Evolutionary conservation across 495 filamentous ascomycete genomes (phyloP).

Genomic region (Mycothermus thermophilus): DNA sequence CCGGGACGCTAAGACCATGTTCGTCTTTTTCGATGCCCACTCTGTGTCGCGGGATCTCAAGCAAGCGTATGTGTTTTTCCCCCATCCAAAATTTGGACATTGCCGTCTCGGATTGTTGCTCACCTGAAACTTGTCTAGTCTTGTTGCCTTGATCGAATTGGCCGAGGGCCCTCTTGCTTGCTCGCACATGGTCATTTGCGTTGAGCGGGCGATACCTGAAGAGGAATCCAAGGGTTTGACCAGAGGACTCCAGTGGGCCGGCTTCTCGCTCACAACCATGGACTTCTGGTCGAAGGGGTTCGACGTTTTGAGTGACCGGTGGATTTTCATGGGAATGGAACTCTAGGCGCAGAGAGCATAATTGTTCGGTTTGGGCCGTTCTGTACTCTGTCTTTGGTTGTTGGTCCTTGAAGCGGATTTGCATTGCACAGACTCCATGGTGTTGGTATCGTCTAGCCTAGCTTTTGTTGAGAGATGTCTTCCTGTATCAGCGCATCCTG

Average conservation of each 20-base stretch:
- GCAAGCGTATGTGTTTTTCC: conserved; percentile 56
- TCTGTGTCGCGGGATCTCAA: conserved; percentile 65
- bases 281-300: conserved; percentile 49
- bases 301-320: conserved; percentile 51
- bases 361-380: conserved; percentile 6
- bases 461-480: too few species aligned
- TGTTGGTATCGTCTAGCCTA: too few species aligned
- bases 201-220: conserved; percentile 50
- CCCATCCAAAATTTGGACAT: too few species aligned
- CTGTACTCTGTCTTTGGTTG: conserved; percentile 11
- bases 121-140: too few species aligned
- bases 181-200: conserved; percentile 62
- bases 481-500: too few species aligned
- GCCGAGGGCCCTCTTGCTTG: conserved; percentile 60
- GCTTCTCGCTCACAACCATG: conserved; percentile 69
- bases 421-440: too few species aligned
- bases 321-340: conserved; percentile 81
- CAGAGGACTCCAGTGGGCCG: conserved; percentile 81
- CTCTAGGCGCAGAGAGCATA: conserved; percentile 37
- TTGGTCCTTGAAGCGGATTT: not conserved
- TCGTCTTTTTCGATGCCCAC: conserved; percentile 70
- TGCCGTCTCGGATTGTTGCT: too few species aligned
- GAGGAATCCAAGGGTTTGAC: conserved; percentile 49
- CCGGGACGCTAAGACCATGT: conserved; percentile 53
- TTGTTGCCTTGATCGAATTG: conserved; percentile 85